Conservation (phyloP, 2,329 filamentous ascomycete genomes). For the Colletotrichum karsti region DNA sequence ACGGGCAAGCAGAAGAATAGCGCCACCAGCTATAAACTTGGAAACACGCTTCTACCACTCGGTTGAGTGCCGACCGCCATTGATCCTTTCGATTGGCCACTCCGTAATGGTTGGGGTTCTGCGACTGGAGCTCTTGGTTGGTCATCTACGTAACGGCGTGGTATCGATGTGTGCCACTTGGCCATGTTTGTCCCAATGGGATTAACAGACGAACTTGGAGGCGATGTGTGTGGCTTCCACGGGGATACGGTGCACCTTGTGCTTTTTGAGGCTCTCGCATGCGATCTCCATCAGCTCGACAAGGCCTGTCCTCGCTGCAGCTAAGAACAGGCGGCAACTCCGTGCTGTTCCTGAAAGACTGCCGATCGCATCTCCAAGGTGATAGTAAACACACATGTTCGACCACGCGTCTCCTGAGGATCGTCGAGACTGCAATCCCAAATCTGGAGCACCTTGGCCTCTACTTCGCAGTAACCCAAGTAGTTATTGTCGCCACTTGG, state of each 20-base stretch:
- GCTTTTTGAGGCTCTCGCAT: background rate
- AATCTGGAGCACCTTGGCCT: background rate
- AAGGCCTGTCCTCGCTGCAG: background rate
- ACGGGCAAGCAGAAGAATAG: background rate
- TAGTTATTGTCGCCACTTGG: conserved; percentile 12
- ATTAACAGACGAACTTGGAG: background rate
- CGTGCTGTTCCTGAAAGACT: background rate
- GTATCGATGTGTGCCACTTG: background rate
- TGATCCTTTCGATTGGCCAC: background rate
- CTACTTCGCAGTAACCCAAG: background rate
- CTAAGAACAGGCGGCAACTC: background rate
- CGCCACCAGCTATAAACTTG: background rate
- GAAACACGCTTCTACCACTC: background rate
- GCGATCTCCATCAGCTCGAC: conserved; percentile 21
- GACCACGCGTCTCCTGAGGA: background rate
- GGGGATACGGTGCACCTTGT: background rate
- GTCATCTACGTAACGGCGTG: background rate
- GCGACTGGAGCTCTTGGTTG: background rate
- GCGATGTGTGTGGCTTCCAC: background rate
- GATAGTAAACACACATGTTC: background rate
- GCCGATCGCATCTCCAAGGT: background rate
- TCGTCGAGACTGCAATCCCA: background rate
- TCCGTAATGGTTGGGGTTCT: background rate
- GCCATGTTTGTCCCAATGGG: no score
- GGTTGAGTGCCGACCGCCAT: background rate